Base-by-base conservation (phyloP, 306 rosid genomes). In the Crataegus laevigata region DNA sequence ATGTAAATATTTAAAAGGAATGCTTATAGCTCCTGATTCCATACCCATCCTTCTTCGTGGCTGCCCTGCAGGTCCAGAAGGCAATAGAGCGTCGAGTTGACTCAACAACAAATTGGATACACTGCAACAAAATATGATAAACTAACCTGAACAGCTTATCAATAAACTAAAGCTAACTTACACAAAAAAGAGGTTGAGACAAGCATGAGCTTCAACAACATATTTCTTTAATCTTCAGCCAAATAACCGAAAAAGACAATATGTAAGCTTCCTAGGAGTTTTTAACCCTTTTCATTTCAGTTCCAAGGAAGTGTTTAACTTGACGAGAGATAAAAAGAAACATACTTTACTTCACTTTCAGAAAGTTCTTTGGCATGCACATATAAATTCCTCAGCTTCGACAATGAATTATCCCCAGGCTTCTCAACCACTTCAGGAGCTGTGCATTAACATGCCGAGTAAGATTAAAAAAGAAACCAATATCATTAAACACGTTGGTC, bases 351-450 rank as follows among this genome's bases (percentile, higher is more conserved):
- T 92, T 94, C 99, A 34, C 1, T 80, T 64, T 92, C 96, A 1
- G 99, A 94, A 73, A 90, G 93, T 0, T 92, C 96, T 86, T 87
- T 94, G 36, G 99, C 99, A 75, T 81, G 90, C 73, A 88, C 79
- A 80, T 94, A 94, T 75, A 94, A 79, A 25, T 18, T 0, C 85
- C 82, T 94, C 71, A 94, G 84, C 82, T 52, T 92, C 7, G 84
- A 45, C 74, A 94, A 89, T 1, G 99, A 90, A 88, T 4, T 89
- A 83, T 94, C 97, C 61, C 99, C 99, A 52, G 97, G 91, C 88
- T 92, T 94, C 87, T 94, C 99, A 80, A 94, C 99, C 83, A 92
- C 74, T 83, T 92, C 97, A 26, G 99, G 99, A 87, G 92, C 99
- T 92, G 85, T 89, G 85, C 73, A 80, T 29, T 4, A 8, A 65